These are phyloP conservation scores for Geranium rotundifolium DNA, from an alignment of 345 rosid species.

Conservation along the genomic window DNA sequence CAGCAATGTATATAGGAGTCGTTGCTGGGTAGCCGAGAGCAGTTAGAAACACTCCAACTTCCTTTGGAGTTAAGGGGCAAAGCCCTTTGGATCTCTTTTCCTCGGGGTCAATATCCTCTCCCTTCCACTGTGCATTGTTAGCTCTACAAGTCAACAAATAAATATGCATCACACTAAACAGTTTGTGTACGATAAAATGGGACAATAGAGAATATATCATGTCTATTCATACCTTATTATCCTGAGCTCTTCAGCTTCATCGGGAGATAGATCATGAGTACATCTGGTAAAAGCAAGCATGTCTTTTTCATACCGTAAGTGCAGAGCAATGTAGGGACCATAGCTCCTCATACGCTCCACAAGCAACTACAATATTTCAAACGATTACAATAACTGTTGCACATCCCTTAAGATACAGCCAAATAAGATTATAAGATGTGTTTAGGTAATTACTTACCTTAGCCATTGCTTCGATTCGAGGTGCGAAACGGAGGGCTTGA, in stretches of 20 bases:
- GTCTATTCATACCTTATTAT: constrained; percentile 42
- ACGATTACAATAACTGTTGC: too few relatives aligned
- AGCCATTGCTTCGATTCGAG: constrained; percentile 64
- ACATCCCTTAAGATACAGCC: too few relatives aligned
- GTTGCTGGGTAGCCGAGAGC: constrained; percentile 70
- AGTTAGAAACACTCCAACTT: constrained; percentile 63
- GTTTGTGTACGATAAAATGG: too few relatives aligned
- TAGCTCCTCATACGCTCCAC: constrained; percentile 76
- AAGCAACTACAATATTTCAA: constrained; percentile 38
- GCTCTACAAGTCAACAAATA: constrained; percentile 29
- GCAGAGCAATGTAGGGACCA: constrained; percentile 72
- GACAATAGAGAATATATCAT: too few relatives aligned
- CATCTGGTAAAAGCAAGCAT: constrained; percentile 92
- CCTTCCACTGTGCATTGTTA: constrained; percentile 73
- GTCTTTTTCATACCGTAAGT: constrained; percentile 80
- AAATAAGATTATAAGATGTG: neutral
- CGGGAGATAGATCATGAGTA: constrained; percentile 54
- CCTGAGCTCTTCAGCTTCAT: constrained; percentile 72
- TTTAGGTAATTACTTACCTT: constrained; percentile 33
- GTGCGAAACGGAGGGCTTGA: constrained; percentile 69
- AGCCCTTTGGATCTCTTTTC: constrained; percentile 72
- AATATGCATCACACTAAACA: too few relatives aligned
- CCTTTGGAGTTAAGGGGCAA: constrained; percentile 86
- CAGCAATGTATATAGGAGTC: constrained; percentile 81
- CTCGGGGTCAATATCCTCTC: constrained; percentile 65